These are phyloP conservation scores for Colletotrichum cordylinicola DNA, from an alignment of 2,329 filamentous ascomycete genomes.

Conservation along the genomic window DNA sequence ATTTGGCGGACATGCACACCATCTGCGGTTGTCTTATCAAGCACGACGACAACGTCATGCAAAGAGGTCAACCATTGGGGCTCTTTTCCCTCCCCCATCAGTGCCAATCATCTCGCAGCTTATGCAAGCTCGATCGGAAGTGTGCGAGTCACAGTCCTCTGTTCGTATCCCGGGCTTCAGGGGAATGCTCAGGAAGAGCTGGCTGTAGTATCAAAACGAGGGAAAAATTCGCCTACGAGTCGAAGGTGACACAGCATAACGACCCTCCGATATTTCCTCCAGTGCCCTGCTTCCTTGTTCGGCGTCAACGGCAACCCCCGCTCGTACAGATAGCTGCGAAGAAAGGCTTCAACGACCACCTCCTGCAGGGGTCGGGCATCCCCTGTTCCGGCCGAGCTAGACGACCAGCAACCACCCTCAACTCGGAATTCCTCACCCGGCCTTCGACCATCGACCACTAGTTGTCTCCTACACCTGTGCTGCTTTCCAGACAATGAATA, in stretches of 20 bases:
- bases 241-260: neutral
- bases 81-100: neutral
- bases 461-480: neutral
- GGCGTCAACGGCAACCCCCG: neutral
- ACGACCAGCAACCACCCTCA: neutral
- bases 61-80: neutral
- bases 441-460: neutral
- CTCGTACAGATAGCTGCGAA: neutral
- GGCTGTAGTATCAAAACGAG: neutral
- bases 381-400: constrained; percentile 13
- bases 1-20: neutral
- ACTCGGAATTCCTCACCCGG: neutral
- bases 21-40: neutral
- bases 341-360: neutral
- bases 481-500: neutral
- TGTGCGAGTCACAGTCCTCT: neutral
- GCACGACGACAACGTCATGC: neutral
- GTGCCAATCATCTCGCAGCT: neutral
- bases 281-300: neutral
- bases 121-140: neutral
- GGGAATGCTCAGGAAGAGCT: neutral
- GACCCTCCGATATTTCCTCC: neutral
- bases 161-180: neutral
- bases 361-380: neutral
- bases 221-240: neutral